Conservation (phyloP, 2,329 filamentous ascomycete genomes). For the Cladosporium sp. region DNA sequence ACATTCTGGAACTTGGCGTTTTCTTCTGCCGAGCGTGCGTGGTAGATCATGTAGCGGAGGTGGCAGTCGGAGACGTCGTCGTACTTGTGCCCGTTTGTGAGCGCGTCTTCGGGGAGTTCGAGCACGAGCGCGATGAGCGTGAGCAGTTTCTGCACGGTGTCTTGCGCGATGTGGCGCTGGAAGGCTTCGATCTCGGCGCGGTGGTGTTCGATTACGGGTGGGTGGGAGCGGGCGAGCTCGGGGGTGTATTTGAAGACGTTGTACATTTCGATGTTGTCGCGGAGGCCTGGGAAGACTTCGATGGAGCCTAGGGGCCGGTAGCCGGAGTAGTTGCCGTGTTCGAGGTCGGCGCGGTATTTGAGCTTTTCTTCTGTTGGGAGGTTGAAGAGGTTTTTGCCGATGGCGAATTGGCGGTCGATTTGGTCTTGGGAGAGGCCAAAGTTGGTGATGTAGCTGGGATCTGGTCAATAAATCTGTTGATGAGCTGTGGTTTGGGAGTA, state of each 20-base stretch:
- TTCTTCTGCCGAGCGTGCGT: conserved; percentile 31
- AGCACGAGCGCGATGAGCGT: conserved; percentile 62
- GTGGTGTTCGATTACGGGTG: conserved; percentile 50
- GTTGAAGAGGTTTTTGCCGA: conserved; percentile 60
- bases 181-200: conserved; percentile 59
- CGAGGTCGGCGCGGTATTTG: conserved; percentile 48
- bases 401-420: conserved; percentile 61
- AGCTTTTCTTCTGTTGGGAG: conserved; percentile 60
- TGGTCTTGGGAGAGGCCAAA: conserved; percentile 62
- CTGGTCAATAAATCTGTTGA: not conserved
- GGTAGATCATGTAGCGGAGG: conserved; percentile 35
- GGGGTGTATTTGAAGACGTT: conserved; percentile 59
- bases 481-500: not conserved
- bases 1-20: conserved; percentile 33
- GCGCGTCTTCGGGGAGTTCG: conserved; percentile 59
- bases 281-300: conserved; percentile 16
- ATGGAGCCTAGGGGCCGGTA: conserved; percentile 21
- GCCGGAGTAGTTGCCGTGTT: conserved; percentile 35
- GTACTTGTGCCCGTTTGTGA: conserved; percentile 60
- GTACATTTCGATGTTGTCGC: conserved; percentile 61
- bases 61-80: conserved; percentile 39
- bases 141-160: conserved; percentile 59
- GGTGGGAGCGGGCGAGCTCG: conserved; percentile 45
- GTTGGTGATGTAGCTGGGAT: conserved; percentile 56
- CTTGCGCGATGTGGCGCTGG: conserved; percentile 51